These are phyloP conservation scores for Serpula lacrymans DNA, from an alignment of 768 basidiomycete species.

Conservation along the genomic window DNA sequence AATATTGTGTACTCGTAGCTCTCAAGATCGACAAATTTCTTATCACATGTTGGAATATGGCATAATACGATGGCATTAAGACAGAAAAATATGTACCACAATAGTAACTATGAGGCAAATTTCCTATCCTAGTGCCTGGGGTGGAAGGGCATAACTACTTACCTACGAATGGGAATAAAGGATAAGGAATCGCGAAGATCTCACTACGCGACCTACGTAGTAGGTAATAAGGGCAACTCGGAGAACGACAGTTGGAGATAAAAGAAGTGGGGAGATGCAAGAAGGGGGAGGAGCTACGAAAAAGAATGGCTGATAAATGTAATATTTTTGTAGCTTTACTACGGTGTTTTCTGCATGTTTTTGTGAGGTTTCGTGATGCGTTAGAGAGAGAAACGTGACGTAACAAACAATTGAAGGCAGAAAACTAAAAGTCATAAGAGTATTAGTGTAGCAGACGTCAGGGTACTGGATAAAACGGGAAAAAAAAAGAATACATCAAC, in stretches of 20 bases:
- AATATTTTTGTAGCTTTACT: slow-evolving; percentile 50
- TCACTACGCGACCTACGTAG: slow-evolving; percentile 16
- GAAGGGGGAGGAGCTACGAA: slow-evolving; percentile 28
- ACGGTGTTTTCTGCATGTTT: slow-evolving; percentile 32
- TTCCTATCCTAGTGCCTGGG: slow-evolving; percentile 9
- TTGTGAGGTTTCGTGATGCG: slow-evolving; percentile 32
- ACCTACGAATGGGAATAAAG: slow-evolving; percentile 33
- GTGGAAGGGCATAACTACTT: slow-evolving; percentile 39
- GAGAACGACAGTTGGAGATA: slow-evolving; percentile 17
- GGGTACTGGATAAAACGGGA: slow-evolving; percentile 21
- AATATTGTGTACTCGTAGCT: too few species aligned
- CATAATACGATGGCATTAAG: slow-evolving; percentile 1
- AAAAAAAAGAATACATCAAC: slow-evolving; percentile 30
- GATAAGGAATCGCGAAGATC: slow-evolving; percentile 10
- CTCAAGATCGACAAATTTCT: too few species aligned
- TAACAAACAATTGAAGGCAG: slow-evolving; percentile 31
- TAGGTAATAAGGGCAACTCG: slow-evolving; percentile 20
- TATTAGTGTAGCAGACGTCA: slow-evolving; percentile 33
- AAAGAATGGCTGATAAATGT: slow-evolving; percentile 31
- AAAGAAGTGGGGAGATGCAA: slow-evolving; percentile 9
- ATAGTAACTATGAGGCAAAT: slow-evolving; percentile 5
- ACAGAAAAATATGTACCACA: slow-evolving; percentile 5
- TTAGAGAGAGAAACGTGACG: slow-evolving; percentile 32
- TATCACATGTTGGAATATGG: too few species aligned
- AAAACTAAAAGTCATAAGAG: slow-evolving; percentile 33